Evolutionary conservation across 768 basidiomycete genomes (phyloP), one percentile per base, ranked within the genome.

Genomic region (Boletus vermiculosoides): DNA sequence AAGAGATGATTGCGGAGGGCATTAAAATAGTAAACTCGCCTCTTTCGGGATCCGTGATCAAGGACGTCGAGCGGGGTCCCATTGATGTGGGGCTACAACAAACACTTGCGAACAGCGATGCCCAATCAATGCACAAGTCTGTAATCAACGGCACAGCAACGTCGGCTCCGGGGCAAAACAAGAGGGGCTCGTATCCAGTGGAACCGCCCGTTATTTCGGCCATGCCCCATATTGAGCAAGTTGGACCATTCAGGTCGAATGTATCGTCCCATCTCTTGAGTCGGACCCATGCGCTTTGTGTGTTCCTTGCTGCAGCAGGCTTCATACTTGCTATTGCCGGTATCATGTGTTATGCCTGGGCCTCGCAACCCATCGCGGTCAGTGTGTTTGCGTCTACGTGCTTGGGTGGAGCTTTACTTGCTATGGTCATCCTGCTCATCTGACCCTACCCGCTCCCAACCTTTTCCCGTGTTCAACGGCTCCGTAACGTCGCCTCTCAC

Each of bases 301-400:
- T 85, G 51, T 58, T 69, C 55, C 64, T 82, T 7, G 72, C 83
- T 13, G 68, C 73, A 9, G 39, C 74, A 31, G 83, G 84, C 22
- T 86, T 85, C 61, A 60, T 74, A 12, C 71, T 85, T 18, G 79
- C 79, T 3, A 69, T 84, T 25, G 61, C 71, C 11, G 84, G 84
- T 0, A 77, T 83, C 49, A 6, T 83, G 5, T 77, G 77, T 59
- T 83, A 78, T 56, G 73, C 79, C 3, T 86, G 83, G 83, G 74
- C 77, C 12, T 63, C 66, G 23, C 76, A 83, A 54, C 74, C 82
- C 1, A 56, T 33, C 5, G 77, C 74, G 50, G 82, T 80, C 8
- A 74, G 79, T 49, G 65, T 81, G 41, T 78, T 80, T 44, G 72
- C 77, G 18, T 76, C 73, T 20, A 52, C 57, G 7, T 78, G 75